Percentiles rank a stretch among this genome's conserved stretches.
Evolutionary conservation across 1,284 basidiomycete species (phyloP).

Genomic region (Ceratobasidium sp.): DNA sequence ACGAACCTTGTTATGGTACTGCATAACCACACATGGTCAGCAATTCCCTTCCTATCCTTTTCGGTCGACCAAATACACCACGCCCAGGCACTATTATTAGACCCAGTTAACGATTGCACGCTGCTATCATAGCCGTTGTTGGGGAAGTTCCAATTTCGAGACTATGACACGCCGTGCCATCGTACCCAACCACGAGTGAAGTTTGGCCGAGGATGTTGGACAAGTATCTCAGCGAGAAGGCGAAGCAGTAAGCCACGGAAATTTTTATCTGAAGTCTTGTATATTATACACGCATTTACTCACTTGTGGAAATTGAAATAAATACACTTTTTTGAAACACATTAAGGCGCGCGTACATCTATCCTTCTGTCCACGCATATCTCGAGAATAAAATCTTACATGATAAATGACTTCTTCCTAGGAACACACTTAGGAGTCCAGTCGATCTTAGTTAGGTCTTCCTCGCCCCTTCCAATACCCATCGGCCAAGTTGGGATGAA

Average conservation of each 20-base stretch:
- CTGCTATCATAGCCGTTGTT: slow-evolving; percentile 43
- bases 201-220: slow-evolving; percentile 46
- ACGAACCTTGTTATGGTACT: too few species aligned
- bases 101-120: slow-evolving; percentile 10
- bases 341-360: background rate
- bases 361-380: background rate
- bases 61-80: too few species aligned
- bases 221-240: slow-evolving; percentile 31
- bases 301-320: slow-evolving; percentile 19
- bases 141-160: slow-evolving; percentile 33
- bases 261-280: background rate
- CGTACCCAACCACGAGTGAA: slow-evolving; percentile 35
- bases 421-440: slow-evolving; percentile 38
- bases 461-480: slow-evolving; percentile 19
- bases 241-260: background rate
- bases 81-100: too few species aligned
- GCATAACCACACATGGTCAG: too few species aligned
- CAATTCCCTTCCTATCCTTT: too few species aligned
- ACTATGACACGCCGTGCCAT: background rate
- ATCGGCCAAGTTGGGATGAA: too few species aligned
- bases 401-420: background rate
- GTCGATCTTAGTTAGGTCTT: slow-evolving; percentile 28
- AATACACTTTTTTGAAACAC: background rate
- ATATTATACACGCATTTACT: background rate
- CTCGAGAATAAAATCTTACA: background rate